Conservation (phyloP, 768 basidiomycete species). For the Xerocomellus amylosporus region DNA sequence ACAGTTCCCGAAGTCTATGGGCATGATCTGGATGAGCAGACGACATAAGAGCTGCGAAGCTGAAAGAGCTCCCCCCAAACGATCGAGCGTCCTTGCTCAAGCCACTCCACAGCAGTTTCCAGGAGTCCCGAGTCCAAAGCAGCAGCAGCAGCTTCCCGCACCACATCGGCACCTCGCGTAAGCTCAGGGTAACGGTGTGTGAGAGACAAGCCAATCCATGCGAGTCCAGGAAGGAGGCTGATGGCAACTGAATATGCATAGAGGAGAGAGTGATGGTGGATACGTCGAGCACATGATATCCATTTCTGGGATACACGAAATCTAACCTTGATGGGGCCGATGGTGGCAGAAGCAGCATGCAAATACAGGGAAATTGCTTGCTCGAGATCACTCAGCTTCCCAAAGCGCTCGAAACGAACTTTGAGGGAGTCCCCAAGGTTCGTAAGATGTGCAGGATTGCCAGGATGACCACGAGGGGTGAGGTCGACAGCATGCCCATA, state of each 20-base stretch:
- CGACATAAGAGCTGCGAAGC: slow-evolving; percentile 10
- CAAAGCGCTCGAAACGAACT: background rate
- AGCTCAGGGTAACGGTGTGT: slow-evolving; percentile 14
- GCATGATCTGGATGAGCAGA: slow-evolving; percentile 7
- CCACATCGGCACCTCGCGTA: slow-evolving; percentile 7
- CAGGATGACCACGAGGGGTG: too few relatives aligned
- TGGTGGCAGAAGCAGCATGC: background rate
- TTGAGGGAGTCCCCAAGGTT: too few relatives aligned
- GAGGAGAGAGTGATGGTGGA: slow-evolving; percentile 13
- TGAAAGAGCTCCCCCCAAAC: slow-evolving; percentile 15
- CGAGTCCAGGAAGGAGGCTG: slow-evolving; percentile 19
- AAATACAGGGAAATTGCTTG: background rate
- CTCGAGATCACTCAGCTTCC: background rate
- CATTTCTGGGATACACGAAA: slow-evolving; percentile 6
- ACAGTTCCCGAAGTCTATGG: background rate
- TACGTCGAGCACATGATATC: slow-evolving; percentile 5
- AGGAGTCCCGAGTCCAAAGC: slow-evolving; percentile 12
- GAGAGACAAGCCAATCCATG: slow-evolving; percentile 17
- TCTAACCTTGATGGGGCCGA: background rate
- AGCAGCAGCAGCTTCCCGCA: slow-evolving; percentile 22
- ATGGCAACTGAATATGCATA: slow-evolving; percentile 19
- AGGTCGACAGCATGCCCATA: too few relatives aligned
- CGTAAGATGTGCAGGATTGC: too few relatives aligned
- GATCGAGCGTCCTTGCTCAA: slow-evolving; percentile 17
- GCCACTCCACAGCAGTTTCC: slow-evolving; percentile 13